phyloP scores from a whole-genome alignment of 306 rosid genomes.

The Canavalia ensiformis region DNA sequence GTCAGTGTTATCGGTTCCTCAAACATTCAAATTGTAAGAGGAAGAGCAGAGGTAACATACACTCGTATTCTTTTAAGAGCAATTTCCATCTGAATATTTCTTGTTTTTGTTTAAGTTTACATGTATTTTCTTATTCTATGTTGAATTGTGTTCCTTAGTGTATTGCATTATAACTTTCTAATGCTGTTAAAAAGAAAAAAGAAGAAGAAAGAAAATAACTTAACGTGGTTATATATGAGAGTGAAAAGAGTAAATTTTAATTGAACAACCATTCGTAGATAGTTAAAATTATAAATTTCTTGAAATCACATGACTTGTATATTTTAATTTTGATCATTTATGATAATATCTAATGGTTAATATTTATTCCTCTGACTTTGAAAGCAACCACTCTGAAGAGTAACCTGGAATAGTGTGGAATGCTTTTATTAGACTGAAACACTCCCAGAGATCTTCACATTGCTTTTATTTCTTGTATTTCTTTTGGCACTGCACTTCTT shows the following conservation, averaged over 20 bases:
- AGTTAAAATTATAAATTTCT: too few relatives aligned
- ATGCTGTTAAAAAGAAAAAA: neutral
- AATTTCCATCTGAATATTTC: neutral
- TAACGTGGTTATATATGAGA: neutral
- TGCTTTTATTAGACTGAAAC: conserved; percentile 7
- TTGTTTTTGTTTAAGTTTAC: conserved; percentile 16
- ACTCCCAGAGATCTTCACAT: neutral
- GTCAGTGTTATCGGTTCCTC: conserved; percentile 67
- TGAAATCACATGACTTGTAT: too few relatives aligned
- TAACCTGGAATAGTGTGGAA: neutral
- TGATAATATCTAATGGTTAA: too few relatives aligned
- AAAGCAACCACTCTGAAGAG: conserved; percentile 2
- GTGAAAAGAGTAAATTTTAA: too few relatives aligned
- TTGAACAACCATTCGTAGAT: too few relatives aligned
- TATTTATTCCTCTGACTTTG: neutral
- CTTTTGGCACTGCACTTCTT: neutral
- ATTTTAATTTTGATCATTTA: too few relatives aligned
- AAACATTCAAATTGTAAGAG: conserved; percentile 82
- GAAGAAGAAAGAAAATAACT: neutral
- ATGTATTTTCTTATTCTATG: neutral
- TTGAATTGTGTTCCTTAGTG: conserved; percentile 25
- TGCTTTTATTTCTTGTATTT: conserved; percentile 33
- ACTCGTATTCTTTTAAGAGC: neutral
- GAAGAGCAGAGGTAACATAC: conserved; percentile 88
- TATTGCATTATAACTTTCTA: conserved; percentile 14